These are phyloP conservation scores for Tylopilus sp. DNA, from an alignment of 768 basidiomycete genomes.

Conservation along the genomic window DNA sequence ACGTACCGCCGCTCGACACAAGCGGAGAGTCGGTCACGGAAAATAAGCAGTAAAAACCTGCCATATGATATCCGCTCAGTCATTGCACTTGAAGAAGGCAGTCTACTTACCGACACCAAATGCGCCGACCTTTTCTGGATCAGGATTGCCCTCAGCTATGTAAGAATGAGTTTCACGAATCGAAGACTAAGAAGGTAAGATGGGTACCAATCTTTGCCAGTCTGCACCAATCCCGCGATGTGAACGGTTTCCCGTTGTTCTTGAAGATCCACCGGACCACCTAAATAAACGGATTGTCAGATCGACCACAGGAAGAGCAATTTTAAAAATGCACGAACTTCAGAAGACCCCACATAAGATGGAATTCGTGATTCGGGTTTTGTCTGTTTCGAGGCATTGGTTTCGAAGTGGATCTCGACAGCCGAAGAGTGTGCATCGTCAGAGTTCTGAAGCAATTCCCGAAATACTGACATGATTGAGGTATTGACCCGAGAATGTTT, in stretches of 20 bases:
- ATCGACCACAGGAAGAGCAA: background rate
- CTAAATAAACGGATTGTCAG: conserved; percentile 32
- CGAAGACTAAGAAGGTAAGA: background rate
- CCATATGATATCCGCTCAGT: background rate
- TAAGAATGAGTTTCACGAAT: background rate
- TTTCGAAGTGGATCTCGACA: conserved; percentile 79
- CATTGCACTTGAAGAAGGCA: background rate
- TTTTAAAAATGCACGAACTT: conserved; percentile 34
- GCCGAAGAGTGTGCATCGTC: conserved; percentile 78
- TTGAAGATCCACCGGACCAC: conserved; percentile 78
- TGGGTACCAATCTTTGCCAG: conserved; percentile 81
- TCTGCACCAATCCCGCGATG: conserved; percentile 83
- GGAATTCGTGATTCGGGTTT: conserved; percentile 24
- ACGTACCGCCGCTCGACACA: background rate
- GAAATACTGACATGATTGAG: conserved; percentile 40
- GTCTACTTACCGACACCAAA: conserved; percentile 66
- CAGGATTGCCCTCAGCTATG: conserved; percentile 87
- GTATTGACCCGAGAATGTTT: background rate
- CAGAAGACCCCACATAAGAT: conserved; percentile 60
- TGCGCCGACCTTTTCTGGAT: conserved; percentile 94
- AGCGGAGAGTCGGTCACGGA: conserved; percentile 49
- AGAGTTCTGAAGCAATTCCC: conserved; percentile 41
- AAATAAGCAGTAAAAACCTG: conserved; percentile 75
- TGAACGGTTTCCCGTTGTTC: conserved; percentile 82
- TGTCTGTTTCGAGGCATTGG: conserved; percentile 38